A percentile compares a stretch with the other conserved stretches of the same genome.
These are phyloP conservation scores for Xylariaceae sp. DNA, from an alignment of 2,329 filamentous ascomycete genomes.

Conservation along the genomic window DNA sequence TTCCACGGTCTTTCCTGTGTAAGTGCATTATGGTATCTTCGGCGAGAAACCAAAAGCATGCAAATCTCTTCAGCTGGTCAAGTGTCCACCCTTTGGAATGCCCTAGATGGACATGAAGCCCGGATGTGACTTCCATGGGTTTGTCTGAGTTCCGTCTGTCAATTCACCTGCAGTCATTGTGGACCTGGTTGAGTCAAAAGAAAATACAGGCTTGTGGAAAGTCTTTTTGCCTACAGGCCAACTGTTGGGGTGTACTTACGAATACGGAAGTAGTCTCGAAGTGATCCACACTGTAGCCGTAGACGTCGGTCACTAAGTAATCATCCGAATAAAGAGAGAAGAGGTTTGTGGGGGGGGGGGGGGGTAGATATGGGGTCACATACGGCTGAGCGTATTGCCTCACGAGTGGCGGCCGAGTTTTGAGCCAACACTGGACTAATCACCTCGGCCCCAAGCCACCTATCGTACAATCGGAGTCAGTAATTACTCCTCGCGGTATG, in stretches of 20 bases:
- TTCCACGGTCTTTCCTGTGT: constrained; percentile 18
- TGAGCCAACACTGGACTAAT: constrained; percentile 16
- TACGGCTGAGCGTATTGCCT: constrained; percentile 5
- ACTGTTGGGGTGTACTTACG: neutral
- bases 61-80: constrained; percentile 19
- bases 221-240: too few relatives aligned
- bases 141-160: constrained; percentile 9
- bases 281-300: constrained; percentile 3
- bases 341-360: too few relatives aligned
- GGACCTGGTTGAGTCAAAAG: neutral
- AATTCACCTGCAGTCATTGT: neutral
- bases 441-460: constrained; percentile 20
- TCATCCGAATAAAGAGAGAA: too few relatives aligned
- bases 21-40: constrained; percentile 13
- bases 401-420: neutral
- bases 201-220: neutral
- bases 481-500: neutral
- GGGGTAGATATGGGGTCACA: too few relatives aligned
- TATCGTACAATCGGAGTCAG: constrained; percentile 9
- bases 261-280: constrained; percentile 15
- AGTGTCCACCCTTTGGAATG: constrained; percentile 21
- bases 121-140: constrained; percentile 19
- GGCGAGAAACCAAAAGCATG: constrained; percentile 16
- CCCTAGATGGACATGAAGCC: constrained; percentile 21
- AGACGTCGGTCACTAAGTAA: too few relatives aligned